These are phyloP conservation scores for Rugonectria rugulosa DNA, from an alignment of 2,329 filamentous ascomycete genomes.

Conservation along the genomic window DNA sequence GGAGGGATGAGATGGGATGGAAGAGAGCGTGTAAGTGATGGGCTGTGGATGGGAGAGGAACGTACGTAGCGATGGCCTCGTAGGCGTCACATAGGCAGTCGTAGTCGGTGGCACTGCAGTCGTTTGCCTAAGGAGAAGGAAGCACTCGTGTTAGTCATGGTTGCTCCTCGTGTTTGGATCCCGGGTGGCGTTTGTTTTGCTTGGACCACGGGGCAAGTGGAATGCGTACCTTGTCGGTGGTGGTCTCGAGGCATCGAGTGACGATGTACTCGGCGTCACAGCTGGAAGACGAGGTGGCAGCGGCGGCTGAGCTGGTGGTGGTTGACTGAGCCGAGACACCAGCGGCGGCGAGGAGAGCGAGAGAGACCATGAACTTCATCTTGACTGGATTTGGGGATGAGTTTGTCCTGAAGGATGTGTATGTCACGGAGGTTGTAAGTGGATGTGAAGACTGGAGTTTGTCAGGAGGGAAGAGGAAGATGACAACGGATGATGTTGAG, in stretches of 20 bases:
- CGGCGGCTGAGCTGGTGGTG: constrained; percentile 39
- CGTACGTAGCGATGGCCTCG: constrained; percentile 55
- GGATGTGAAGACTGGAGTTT: not conserved
- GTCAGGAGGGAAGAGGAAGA: not conserved
- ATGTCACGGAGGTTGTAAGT: not conserved
- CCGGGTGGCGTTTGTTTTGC: too few species aligned
- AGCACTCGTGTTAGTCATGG: constrained; percentile 1
- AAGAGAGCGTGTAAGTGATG: not conserved
- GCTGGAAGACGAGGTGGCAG: constrained; percentile 39
- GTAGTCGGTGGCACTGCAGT: constrained; percentile 52
- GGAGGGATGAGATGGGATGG: too few species aligned
- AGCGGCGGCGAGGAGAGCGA: constrained; percentile 49
- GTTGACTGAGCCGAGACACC: constrained; percentile 46
- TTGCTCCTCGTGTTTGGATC: not conserved
- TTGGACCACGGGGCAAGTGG: too few species aligned
- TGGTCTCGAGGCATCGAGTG: constrained; percentile 51
- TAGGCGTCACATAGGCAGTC: constrained; percentile 56
- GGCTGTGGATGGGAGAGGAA: constrained; percentile 11
- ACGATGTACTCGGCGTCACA: constrained; percentile 59
- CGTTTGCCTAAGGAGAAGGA: constrained; percentile 38
- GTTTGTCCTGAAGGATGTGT: not conserved
- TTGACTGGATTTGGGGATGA: constrained; percentile 25
- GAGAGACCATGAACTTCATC: constrained; percentile 56
- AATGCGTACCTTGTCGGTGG: constrained; percentile 46
- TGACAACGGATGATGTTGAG: constrained; percentile 2